A percentile compares a stretch with the other conserved stretches of the same genome.
Evolutionary conservation across 1,139 yeast species (phyloP).

Genomic region (Scheffersomyces cryptocercus): DNA sequence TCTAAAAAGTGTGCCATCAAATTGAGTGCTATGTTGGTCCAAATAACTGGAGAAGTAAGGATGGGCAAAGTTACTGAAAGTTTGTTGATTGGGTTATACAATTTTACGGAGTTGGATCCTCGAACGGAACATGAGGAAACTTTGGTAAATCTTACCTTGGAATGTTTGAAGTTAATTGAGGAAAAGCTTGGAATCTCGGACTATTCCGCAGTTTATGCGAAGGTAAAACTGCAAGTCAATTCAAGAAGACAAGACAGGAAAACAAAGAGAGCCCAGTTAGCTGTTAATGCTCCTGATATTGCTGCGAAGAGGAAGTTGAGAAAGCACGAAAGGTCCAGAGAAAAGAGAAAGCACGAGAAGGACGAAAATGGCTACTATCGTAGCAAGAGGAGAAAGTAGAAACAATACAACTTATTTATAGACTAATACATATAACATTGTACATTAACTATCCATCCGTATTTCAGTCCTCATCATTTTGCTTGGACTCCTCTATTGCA

Average conservation of each 20-base stretch:
- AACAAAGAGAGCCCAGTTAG: conserved; percentile 73
- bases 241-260: conserved; percentile 74
- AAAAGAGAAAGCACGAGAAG: conserved; percentile 70
- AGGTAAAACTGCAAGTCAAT: conserved; percentile 60
- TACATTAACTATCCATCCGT: too few species aligned
- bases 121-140: conserved; percentile 44
- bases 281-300: conserved; percentile 76
- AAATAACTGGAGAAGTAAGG: conserved; percentile 41
- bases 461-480: too few species aligned
- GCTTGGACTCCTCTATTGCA: too few species aligned
- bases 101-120: conserved; percentile 47
- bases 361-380: conserved; percentile 79
- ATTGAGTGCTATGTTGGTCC: conserved; percentile 56
- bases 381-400: conserved; percentile 51
- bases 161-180: conserved; percentile 70
- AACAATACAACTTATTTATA: too few species aligned
- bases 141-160: conserved; percentile 59
- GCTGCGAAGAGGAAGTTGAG: conserved; percentile 76
- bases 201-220: conserved; percentile 63
- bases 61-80: conserved; percentile 42
- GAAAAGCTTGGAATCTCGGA: conserved; percentile 71
- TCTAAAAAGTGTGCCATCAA: conserved; percentile 72
- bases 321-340: conserved; percentile 75
- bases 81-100: conserved; percentile 62
- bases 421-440: too few species aligned